Evolutionary conservation across 2,329 filamentous ascomycete genomes (phyloP), one percentile per base, ranked within the genome.

Genomic region (Drechmeria coniospora): DNA sequence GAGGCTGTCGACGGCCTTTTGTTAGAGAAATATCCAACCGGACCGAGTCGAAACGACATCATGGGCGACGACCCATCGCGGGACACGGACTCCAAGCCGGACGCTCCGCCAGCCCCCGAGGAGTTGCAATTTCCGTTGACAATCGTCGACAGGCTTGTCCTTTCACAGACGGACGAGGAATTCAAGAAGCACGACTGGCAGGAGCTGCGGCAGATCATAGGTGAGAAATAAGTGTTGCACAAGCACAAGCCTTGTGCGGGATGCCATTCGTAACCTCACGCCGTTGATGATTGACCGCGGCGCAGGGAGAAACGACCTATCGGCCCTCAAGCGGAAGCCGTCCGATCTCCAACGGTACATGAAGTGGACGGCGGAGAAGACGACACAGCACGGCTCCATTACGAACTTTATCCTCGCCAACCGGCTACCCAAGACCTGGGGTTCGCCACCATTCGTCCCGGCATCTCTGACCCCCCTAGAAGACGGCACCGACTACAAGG

Each of bases 341-440:
- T 84, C 78, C 15, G 79, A 92, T 41, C 60, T 93, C 34, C 67
- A 79, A 29, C 67, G 68, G 22, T 94, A 94, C 46, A 74, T 87
- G 42, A 60, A 75, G 45, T 93, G 78, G 67, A 81, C 77, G 10
- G 59, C 69, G 26, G 62, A 74, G 32, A 72, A 78, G 27, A 77
- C 79, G 40, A 63, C 65, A 32, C 54, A 76, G 40, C 81, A 90
- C 57, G 83, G 84, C 35, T 80, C 74, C 37, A 79, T 92, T 45
- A 76, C 80, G 54, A 64, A 74, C 31, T 94, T 80, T 50, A 68
- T 94, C 27, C 58, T 92, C 29, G 61, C 64, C 30, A 65, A 90
- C 51, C 67, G 83, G 21, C 59, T 94, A 33, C 67, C 70, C 17
- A 52, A 56, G 31, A 43, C 51, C 29, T 94, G 86, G 86, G 68